Base-by-base conservation (phyloP, 2,329 filamentous ascomycete genomes). In the Ceratocystiopsis minuta region DNA sequence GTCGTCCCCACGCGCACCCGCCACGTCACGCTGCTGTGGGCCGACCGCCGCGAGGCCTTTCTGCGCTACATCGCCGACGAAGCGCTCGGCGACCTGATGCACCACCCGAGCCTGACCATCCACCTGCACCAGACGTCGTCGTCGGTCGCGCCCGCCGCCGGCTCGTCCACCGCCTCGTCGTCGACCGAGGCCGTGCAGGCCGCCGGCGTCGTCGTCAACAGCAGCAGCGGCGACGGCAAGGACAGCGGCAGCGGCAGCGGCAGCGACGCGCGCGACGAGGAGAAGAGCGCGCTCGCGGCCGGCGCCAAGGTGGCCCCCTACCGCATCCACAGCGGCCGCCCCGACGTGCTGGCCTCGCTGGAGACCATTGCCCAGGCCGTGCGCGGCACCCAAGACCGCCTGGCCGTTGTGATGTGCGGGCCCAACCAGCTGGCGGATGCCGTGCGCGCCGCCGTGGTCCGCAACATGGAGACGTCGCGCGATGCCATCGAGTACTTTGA, bases 341-440 rank as follows among this genome's bases (percentile, higher is more conserved):
- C 47, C 13, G 46, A 48, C 15, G 43, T 50, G 1, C 15, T 36
- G 28, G 36, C 43, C 4, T 40, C 35, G 13, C 40, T 49, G 0
- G 31, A 33, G 24, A 34, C 37, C 31, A n/a, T 28, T 10, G 42
- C 46, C 15, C 34, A 34, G 16, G 9, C 31, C n/a, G 38, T 46
- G 14, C 35, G 44, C 12, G 41, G 24, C 18, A 41, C 37, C 11
- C n/a, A 36, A 4, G 20, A 35, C 6, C 44, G 44, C 16, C 40
- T 50, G 6, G 47, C 43, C 3, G 43, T 50, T 16, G 41, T 49
- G 41, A 42, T 48, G 12, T 50, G 49, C 28, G 49, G 49, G 1
- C 49, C 49, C 9, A 38, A 17, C 11, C 24, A 36, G n/a, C 37
- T 49, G 34, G 38, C 48, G 2, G 49, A 50, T 40, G 36, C 39